A percentile compares a stretch with the other conserved stretches of the same genome.
These are phyloP conservation scores for Mortierella sp. DNA, from an alignment of 371 early-diverging fungal species.

Conservation along the genomic window DNA sequence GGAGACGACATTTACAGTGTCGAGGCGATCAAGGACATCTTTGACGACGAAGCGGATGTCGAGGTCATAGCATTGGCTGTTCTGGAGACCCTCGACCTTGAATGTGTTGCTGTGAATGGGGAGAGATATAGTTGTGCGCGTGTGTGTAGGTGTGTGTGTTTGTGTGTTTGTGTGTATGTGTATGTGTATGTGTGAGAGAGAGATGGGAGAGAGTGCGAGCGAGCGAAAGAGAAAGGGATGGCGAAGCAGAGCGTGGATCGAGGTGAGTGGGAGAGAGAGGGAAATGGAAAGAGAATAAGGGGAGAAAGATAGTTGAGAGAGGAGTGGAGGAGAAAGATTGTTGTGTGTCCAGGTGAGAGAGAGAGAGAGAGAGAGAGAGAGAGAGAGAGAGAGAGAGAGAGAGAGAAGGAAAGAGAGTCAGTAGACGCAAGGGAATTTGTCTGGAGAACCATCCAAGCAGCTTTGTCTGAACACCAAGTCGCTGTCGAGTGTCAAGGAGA, in stretches of 20 bases:
- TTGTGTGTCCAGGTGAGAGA: too few relatives aligned
- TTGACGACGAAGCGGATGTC: slow-evolving; percentile 13
- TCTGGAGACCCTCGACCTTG: slow-evolving; percentile 17
- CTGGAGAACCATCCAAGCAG: background rate
- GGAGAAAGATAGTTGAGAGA: too few relatives aligned
- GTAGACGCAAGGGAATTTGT: background rate
- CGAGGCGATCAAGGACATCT: slow-evolving; percentile 18
- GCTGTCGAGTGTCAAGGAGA: background rate
- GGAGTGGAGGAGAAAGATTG: too few relatives aligned
- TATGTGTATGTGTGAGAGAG: background rate
- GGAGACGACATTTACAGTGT: slow-evolving; percentile 14
- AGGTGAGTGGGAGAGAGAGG: too few relatives aligned
- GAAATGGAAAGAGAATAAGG: too few relatives aligned
- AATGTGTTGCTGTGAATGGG: slow-evolving; percentile 6
- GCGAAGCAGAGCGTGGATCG: too few relatives aligned
- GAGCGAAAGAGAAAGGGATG: background rate
- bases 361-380: background rate
- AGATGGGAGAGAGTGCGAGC: background rate
- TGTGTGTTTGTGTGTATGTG: background rate
- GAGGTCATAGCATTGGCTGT: slow-evolving; percentile 12
- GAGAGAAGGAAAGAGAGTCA: slow-evolving; percentile 1
- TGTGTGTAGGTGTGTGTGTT: background rate
- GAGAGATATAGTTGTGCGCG: background rate
- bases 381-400: slow-evolving; percentile 3
- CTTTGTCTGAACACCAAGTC: background rate